Evolutionary conservation across 2,329 filamentous ascomycete genomes (phyloP).

Genomic region (Paecilomyces dactylethromorphus): DNA sequence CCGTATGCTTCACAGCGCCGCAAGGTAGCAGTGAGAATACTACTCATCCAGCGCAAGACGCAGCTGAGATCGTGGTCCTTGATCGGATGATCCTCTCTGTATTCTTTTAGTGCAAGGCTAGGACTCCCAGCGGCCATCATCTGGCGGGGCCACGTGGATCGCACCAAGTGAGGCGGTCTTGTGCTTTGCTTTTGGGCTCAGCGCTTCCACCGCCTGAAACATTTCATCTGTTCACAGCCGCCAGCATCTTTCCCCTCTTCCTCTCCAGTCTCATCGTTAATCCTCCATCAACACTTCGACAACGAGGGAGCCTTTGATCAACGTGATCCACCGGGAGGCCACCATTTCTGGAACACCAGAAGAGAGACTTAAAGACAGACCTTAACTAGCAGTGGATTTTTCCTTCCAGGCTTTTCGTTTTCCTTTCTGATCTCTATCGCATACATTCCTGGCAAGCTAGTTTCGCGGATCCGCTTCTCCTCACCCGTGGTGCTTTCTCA

Average conservation of each 20-base stretch:
- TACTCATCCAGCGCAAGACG: not conserved
- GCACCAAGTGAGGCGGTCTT: constrained; percentile 19
- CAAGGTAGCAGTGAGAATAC: not conserved
- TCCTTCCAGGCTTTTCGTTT: not conserved
- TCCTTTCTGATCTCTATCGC: not conserved
- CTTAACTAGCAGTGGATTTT: not conserved
- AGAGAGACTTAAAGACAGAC: not conserved
- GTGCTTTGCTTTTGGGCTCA: not conserved
- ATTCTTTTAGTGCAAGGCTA: not conserved
- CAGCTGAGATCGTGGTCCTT: not conserved
- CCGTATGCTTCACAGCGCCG: not conserved
- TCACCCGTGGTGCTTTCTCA: not conserved
- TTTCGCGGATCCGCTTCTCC: not conserved
- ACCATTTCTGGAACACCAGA: not conserved
- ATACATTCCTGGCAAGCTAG: not conserved
- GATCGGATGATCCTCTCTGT: not conserved
- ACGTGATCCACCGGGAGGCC: not conserved
- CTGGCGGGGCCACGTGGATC: constrained; percentile 23
- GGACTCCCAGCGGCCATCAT: not conserved
- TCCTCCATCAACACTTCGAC: not conserved
- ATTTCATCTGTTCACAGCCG: not conserved
- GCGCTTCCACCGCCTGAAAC: constrained; percentile 1
- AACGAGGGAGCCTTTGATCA: not conserved
- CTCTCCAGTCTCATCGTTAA: not conserved
- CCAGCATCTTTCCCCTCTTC: constrained; percentile 1